phyloP scores from a whole-genome alignment of 1,284 basidiomycete genomes.

The Puccinia horiana region DNA sequence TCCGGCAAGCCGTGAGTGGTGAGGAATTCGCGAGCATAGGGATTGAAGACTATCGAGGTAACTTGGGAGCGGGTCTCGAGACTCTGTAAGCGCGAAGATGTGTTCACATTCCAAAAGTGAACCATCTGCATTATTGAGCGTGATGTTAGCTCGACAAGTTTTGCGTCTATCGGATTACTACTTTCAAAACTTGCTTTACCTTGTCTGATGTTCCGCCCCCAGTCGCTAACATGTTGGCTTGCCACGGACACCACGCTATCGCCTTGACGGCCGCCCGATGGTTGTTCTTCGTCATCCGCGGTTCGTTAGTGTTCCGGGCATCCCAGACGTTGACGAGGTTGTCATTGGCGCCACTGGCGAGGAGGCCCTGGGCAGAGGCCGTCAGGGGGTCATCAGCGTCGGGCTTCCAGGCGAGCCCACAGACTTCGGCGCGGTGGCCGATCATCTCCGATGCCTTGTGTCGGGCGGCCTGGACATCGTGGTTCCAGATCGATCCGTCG shows the following conservation, averaged over 20 bases:
- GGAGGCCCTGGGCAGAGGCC: slow-evolving; percentile 64
- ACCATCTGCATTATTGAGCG: slow-evolving; percentile 67
- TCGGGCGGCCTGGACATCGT: slow-evolving; percentile 80
- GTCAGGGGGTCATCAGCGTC: slow-evolving; percentile 64
- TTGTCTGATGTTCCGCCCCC: slow-evolving; percentile 95
- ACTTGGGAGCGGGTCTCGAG: slow-evolving; percentile 84
- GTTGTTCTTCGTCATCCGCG: slow-evolving; percentile 75
- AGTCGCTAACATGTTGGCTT: slow-evolving; percentile 82
- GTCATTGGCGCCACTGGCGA: slow-evolving; percentile 92
- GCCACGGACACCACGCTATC: slow-evolving; percentile 97
- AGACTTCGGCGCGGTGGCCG: slow-evolving; percentile 87
- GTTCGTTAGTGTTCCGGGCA: slow-evolving; percentile 72
- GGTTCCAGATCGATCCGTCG: slow-evolving; percentile 89
- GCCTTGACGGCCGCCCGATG: slow-evolving; percentile 95
- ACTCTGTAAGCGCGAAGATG: slow-evolving; percentile 41
- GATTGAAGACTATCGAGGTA: slow-evolving; percentile 85
- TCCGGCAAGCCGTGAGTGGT: slow-evolving; percentile 88
- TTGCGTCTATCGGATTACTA: slow-evolving; percentile 49
- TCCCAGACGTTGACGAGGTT: slow-evolving; percentile 98
- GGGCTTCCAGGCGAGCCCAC: slow-evolving; percentile 70
- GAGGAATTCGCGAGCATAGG: slow-evolving; percentile 84
- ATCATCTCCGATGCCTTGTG: slow-evolving; percentile 86
- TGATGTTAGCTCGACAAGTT: slow-evolving; percentile 56
- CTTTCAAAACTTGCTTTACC: no score
- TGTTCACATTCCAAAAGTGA: slow-evolving; percentile 50